phyloP scores from a whole-genome alignment of 2,329 filamentous ascomycete species.

The Verticillium nubilum region DNA sequence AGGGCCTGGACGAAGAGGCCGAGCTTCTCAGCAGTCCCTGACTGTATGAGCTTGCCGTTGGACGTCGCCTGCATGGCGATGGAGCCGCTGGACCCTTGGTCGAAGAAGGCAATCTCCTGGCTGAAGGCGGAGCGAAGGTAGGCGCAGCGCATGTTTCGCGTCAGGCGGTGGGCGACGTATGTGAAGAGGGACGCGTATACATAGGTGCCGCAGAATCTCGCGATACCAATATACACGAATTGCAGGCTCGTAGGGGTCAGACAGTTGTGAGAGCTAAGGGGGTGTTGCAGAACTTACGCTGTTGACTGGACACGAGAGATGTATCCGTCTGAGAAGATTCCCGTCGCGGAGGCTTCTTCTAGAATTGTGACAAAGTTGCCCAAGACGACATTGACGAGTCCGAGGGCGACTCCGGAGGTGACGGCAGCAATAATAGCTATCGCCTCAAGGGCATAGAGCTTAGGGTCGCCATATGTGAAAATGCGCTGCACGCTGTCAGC shows the following conservation, averaged over 20 bases:
- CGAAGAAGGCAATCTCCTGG: conserved; percentile 35
- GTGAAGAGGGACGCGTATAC: conserved; percentile 26
- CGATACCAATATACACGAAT: conserved; percentile 44
- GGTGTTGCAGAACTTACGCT: background rate
- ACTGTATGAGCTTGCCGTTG: conserved; percentile 28
- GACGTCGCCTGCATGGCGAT: conserved; percentile 33
- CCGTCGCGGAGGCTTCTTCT: conserved; percentile 1
- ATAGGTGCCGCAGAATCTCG: conserved; percentile 35
- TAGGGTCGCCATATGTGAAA: conserved; percentile 15
- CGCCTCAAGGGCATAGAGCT: conserved; percentile 1
- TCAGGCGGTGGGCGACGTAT: conserved; percentile 36
- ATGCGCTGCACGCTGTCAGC: conserved; percentile 14
- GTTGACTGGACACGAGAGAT: conserved; percentile 10
- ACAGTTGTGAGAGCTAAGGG: background rate
- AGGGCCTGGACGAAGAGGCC: conserved; percentile 25
- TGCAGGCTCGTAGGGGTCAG: conserved; percentile 23
- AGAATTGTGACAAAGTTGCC: conserved; percentile 1
- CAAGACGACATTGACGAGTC: conserved; percentile 1
- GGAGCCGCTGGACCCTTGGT: conserved; percentile 27
- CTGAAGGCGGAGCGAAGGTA: conserved; percentile 38
- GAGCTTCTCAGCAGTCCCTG: conserved; percentile 28
- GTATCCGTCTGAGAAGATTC: conserved; percentile 11
- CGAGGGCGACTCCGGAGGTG: background rate
- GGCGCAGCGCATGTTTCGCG: conserved; percentile 30
- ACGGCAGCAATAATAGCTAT: conserved; percentile 1